Base-by-base conservation (phyloP, 164 flowering plant species). In the Sextonia rubra region DNA sequence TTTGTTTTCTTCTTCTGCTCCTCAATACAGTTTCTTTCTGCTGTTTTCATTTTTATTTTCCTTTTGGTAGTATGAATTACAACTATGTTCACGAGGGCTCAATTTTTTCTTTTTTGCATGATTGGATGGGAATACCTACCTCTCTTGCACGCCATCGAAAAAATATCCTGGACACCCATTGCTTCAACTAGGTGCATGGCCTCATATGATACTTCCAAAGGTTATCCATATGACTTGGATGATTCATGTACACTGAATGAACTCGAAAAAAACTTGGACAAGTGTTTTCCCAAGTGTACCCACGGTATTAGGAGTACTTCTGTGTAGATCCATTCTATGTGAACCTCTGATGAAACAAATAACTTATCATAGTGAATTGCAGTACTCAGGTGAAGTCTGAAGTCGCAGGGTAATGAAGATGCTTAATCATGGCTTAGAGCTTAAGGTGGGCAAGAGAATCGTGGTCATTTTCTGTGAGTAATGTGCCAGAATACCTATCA, bases 1-100 rank as follows among this genome's bases (percentile, higher is more conserved):
- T 92, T n/a, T 73, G 85, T 71, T 17, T 30, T 66, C 15, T 49
- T 49, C 55, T 24, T 60, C 65, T 68, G 72, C 55, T 63, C 70
- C 60, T 56, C 37, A 58, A 52, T 62, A 32, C n/a, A 65, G 55
- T 60, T 60, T 47, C 20, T 62, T 74, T 32, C 29, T 48, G 52
- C 48, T 23, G 3, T 48, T 56, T 27, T 55, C 22, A 48, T 48
- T 14, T n/a, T 24, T 20, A 2, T 60, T 60, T 18, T 60, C 44
- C 27, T 64, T 18, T 64, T 4, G 20, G 0, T 14, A 29, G n/a
- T 12, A 64, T 12, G 67, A 18, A 29, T 15, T 64, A 6, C 9
- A 4, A 26, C 18, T 29, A 7, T 64, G 30, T 64, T 64, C 18
- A 18, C 9, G 37, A 66, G 64, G 70, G 56, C 18, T 18, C 44